Evolutionary conservation across 1,139 yeast genomes (phyloP).

Genomic region (Candida mesenterica): DNA sequence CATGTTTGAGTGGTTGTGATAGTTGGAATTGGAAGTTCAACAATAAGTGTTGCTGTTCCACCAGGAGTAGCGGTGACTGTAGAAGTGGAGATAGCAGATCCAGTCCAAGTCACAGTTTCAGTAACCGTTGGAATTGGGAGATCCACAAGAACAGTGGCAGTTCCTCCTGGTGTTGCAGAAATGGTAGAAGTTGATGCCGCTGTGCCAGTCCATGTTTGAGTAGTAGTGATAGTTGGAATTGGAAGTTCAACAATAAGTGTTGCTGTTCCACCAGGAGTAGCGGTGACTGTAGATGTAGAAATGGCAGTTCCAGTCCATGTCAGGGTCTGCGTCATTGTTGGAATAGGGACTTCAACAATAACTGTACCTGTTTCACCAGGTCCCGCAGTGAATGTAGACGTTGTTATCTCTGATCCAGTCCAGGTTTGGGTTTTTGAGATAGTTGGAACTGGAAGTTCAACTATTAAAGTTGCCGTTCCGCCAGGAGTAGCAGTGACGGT

Average conservation of each 20-base stretch:
- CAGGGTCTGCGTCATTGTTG: constrained; percentile 4
- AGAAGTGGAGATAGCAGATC: constrained; percentile 3
- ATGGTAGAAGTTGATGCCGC: not conserved
- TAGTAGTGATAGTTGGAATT: constrained; percentile 12
- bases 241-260: constrained; percentile 9
- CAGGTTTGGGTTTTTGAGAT: constrained; percentile 14
- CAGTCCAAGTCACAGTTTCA: constrained; percentile 4
- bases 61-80: constrained; percentile 6
- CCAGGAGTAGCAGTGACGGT: constrained; percentile 5
- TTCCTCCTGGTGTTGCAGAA: constrained; percentile 8
- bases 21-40: constrained; percentile 4
- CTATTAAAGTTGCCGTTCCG: constrained; percentile 15
- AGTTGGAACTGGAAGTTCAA: constrained; percentile 16
- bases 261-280: constrained; percentile 8
- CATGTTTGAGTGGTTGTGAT: constrained; percentile 3
- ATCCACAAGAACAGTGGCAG: constrained; percentile 4
- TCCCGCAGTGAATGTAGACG: constrained; percentile 2
- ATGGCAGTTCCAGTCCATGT: constrained; percentile 8
- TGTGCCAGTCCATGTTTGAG: constrained; percentile 4
- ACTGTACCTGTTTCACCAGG: constrained; percentile 3
- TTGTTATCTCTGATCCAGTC: constrained; percentile 7
- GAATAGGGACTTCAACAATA: constrained; percentile 11
- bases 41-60: constrained; percentile 3
- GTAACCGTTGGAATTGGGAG: constrained; percentile 3
- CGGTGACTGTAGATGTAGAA: constrained; percentile 5